phyloP scores from a whole-genome alignment of 345 rosid species.

The Camelina laxa region DNA sequence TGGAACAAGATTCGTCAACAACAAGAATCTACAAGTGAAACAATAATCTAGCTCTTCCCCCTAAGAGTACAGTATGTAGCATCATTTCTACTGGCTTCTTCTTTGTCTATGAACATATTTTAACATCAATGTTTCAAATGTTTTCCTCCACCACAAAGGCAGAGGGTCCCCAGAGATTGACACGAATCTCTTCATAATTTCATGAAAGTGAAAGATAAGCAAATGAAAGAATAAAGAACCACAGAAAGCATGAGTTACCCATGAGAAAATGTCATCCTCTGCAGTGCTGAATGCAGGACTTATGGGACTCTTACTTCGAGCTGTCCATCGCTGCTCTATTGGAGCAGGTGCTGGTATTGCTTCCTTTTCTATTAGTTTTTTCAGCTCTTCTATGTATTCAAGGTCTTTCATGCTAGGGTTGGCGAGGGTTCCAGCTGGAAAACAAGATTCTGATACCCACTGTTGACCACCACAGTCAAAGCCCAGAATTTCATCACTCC shows the following conservation, averaged over 20 bases:
- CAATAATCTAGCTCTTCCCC: not conserved
- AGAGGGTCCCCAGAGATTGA: not conserved
- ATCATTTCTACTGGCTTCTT: slow-evolving; percentile 6
- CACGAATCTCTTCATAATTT: not conserved
- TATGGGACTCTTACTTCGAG: slow-evolving; percentile 80
- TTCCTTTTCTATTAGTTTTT: slow-evolving; percentile 79
- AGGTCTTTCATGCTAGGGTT: slow-evolving; percentile 93
- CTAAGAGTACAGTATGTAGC: slow-evolving; percentile 4
- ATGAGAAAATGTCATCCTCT: slow-evolving; percentile 84
- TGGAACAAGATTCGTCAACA: slow-evolving; percentile 19
- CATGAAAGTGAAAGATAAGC: not conserved
- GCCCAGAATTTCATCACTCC: slow-evolving; percentile 97
- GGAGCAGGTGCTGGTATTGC: slow-evolving; percentile 87
- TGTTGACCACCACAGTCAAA: slow-evolving; percentile 99
- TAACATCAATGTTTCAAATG: slow-evolving; percentile 8
- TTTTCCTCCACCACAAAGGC: slow-evolving; percentile 11
- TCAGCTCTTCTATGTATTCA: slow-evolving; percentile 84
- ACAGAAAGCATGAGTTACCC: slow-evolving; percentile 57
- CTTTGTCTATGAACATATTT: not conserved
- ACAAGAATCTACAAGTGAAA: slow-evolving; percentile 18
- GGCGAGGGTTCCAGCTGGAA: slow-evolving; percentile 86
- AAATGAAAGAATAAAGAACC: not conserved
- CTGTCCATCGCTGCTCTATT: slow-evolving; percentile 97
- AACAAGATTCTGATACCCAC: slow-evolving; percentile 98
- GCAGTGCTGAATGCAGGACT: slow-evolving; percentile 85